phyloP scores from a whole-genome alignment of 345 rosid species.

The Psidium friedrichsthalianum region DNA sequence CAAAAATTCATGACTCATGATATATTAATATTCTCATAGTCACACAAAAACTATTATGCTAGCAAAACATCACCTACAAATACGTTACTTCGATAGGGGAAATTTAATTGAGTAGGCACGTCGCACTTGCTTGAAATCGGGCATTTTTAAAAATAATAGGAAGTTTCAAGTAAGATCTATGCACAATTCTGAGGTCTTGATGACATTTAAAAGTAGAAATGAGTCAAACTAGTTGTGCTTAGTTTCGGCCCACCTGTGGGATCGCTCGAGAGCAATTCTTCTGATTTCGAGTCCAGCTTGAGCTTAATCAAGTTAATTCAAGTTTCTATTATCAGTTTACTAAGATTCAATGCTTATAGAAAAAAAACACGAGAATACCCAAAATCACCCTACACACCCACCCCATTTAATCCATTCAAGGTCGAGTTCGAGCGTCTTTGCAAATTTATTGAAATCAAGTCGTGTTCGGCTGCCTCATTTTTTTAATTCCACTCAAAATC shows the following conservation, averaged over 20 bases:
- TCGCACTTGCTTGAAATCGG: background rate
- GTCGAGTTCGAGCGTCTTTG: background rate
- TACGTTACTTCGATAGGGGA: too few species aligned
- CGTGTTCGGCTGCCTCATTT: background rate
- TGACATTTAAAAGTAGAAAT: background rate
- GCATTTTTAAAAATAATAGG: background rate
- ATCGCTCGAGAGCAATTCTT: background rate
- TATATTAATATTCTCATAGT: too few species aligned
- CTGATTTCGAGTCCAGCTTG: background rate
- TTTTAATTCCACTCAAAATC: background rate
- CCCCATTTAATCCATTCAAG: accelerated
- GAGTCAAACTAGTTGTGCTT: background rate
- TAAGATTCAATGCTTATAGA: background rate
- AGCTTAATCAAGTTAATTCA: background rate
- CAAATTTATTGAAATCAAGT: background rate
- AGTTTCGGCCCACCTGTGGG: background rate
- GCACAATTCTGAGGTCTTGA: background rate
- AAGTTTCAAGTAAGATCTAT: background rate
- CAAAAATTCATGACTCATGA: too few species aligned
- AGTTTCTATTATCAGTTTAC: background rate
- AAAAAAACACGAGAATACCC: background rate
- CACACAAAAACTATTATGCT: too few species aligned
- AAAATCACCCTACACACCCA: background rate
- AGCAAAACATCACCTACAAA: too few species aligned
- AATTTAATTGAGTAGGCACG: background rate